Base-by-base conservation (phyloP, 2,329 filamentous ascomycete genomes). In the Parascedosporium putredinis region DNA sequence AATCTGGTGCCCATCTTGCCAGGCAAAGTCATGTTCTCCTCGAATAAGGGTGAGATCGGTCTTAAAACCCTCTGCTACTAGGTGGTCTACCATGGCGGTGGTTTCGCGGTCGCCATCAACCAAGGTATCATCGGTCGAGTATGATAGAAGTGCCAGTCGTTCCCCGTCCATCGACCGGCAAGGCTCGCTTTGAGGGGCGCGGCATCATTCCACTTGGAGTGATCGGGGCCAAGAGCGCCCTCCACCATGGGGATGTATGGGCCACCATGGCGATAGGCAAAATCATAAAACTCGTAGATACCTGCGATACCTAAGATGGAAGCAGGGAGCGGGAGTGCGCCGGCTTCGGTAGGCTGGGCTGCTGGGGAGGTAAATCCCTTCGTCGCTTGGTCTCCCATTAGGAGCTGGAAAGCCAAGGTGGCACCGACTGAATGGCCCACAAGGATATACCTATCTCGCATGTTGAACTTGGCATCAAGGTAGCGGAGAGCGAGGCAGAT, bases 371-470 rank as follows among this genome's bases (percentile, higher is more conserved):
- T 16, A 5, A 18, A 36, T 18, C 5, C 14, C n/a, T 47, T 50
- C 51, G 65, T 53, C 45, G 66, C 57, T 14, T 55, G 54, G 34
- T 65, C 58, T 42, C 66, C 66, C 72, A 76, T 75, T 29, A 64
- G 58, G 24, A 66, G 60, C 58, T 81, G 76, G 36, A 75, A 63
- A 1, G 71, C 66, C 31, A 81, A 57, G 1, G 74, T 77, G 3
- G 76, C 80, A 45, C 81, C 81, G 52, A 78, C 81, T 3, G 75
- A 80, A 59, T 85, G 81, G 0, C 81, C 81, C 3, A 76, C 63
- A 20, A 83, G 69, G 3, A 84, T 61, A 61, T 81, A 83, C 29
- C 57, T 59, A 50, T 67, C 64, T n/a, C 56, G 59, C 34, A 81
- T 67, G 6, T 62, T 60, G 56, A 76, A 73, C 14, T 68, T 62